Evolutionary conservation across 2,329 filamentous ascomycete species (phyloP).

Genomic region (Beauveria medogensis): DNA sequence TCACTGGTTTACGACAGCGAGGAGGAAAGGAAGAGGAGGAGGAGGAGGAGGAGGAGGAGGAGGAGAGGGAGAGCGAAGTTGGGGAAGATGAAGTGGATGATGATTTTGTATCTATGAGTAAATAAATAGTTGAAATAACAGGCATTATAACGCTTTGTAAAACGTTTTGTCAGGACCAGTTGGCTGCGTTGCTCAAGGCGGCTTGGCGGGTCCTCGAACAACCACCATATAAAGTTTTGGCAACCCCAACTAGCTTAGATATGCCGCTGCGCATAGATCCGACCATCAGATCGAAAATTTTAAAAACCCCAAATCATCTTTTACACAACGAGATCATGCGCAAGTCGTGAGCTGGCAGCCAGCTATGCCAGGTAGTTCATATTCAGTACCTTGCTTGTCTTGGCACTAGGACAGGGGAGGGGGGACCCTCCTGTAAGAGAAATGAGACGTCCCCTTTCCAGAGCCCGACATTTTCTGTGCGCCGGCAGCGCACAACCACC

Average conservation of each 20-base stretch:
- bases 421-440: neutral
- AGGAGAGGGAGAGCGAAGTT: slow-evolving; percentile 12
- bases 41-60: no score
- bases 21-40: no score
- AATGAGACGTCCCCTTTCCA: neutral
- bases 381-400: neutral
- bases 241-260: neutral
- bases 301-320: neutral
- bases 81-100: no score
- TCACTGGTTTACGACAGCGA: no score
- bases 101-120: no score
- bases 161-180: no score
- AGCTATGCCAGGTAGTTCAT: neutral
- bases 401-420: neutral
- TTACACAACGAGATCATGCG: neutral
- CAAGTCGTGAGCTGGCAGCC: neutral
- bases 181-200: no score
- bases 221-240: neutral
- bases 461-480: neutral
- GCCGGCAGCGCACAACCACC: neutral
- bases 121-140: neutral
- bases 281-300: neutral
- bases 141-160: slow-evolving; percentile 15
- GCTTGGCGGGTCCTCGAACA: no score
- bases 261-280: neutral